Base-by-base conservation (phyloP, 106 monocot genomes). In the Apostasia ramifera region DNA sequence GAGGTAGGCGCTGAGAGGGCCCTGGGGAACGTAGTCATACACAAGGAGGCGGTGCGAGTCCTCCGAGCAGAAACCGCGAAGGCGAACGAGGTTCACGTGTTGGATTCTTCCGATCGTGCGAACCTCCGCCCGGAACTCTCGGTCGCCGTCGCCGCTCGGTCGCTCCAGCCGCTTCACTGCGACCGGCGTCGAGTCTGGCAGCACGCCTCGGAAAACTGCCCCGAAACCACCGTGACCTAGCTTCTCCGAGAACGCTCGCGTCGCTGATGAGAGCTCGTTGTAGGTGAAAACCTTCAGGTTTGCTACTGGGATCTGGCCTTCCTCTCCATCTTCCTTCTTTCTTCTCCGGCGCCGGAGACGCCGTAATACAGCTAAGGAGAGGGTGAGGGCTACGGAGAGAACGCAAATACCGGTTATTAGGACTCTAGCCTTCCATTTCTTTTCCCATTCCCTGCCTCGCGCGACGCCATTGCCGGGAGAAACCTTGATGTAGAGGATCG, bases 81-180 rank as follows among this genome's bases (percentile, higher is more conserved):
- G 81, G 56, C 80, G 80, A 41, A 83, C 87, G 3, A 87, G 87
- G 70, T 83, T 83, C 45, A 87, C 80, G 66, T 83, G 87, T 49
- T 87, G 87, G 11, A 87, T 63, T 65, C 64, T 78, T 12, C 87
- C 83, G 64, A 87, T 87, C 26, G 87, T 87, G 4, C 81, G 71
- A 10, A 87, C 81, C 70, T 87, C 87, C 3, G 81, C 83, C 3
- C 80, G 74, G 69, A 87, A 87, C 69, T 87, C 81, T 2, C 83
- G 77, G 10, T 83, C 83, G n/a, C 86, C 83, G 15, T 70, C 77
- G 5, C 74, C 78, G 51, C 62, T 69, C 0, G 76, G 85, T 13
- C 85, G 74, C 56, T 83, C 87, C 38, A 87, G 75, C 7, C 83
- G 80, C 77, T 87, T 87, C 68, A 87, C 87, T 6, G 87, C 87